Evolutionary conservation across 805 yeast genomes (phyloP).

Genomic region (Saccharomycopsis sp.): DNA sequence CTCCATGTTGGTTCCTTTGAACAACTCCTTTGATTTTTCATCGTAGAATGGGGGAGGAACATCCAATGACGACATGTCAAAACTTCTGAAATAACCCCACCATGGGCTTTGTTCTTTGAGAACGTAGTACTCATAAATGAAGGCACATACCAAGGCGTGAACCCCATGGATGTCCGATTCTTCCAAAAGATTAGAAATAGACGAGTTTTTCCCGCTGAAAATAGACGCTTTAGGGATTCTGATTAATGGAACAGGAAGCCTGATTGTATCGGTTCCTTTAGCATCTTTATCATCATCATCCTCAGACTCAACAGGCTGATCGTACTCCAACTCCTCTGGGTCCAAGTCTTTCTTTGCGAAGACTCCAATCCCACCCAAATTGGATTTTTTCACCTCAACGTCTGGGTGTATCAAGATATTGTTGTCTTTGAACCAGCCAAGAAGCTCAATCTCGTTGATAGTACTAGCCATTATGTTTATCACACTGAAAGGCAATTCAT

Average conservation of each 20-base stretch:
- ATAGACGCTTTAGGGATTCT: constrained; percentile 55
- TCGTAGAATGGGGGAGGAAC: constrained; percentile 63
- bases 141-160: constrained; percentile 56
- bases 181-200: constrained; percentile 54
- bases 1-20: constrained; percentile 56
- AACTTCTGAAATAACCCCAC: constrained; percentile 39
- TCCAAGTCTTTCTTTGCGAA: constrained; percentile 41
- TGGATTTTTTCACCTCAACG: constrained; percentile 38
- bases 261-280: constrained; percentile 4
- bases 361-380: constrained; percentile 65
- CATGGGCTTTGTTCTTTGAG: constrained; percentile 65
- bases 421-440: constrained; percentile 15
- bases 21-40: constrained; percentile 34
- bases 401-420: constrained; percentile 15
- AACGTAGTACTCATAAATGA: constrained; percentile 52
- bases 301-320: not conserved
- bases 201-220: constrained; percentile 49
- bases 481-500: too few relatives aligned
- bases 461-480: constrained; percentile 16
- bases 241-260: constrained; percentile 30
- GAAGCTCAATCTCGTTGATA: constrained; percentile 1
- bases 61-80: constrained; percentile 10
- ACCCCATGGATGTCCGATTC: constrained; percentile 58
- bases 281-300: constrained; percentile 19
- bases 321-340: constrained; percentile 24